Evolutionary conservation across 2,329 filamentous ascomycete genomes (phyloP), one percentile per base, ranked within the genome.

Genomic region (Aphanoascus verrucosus): DNA sequence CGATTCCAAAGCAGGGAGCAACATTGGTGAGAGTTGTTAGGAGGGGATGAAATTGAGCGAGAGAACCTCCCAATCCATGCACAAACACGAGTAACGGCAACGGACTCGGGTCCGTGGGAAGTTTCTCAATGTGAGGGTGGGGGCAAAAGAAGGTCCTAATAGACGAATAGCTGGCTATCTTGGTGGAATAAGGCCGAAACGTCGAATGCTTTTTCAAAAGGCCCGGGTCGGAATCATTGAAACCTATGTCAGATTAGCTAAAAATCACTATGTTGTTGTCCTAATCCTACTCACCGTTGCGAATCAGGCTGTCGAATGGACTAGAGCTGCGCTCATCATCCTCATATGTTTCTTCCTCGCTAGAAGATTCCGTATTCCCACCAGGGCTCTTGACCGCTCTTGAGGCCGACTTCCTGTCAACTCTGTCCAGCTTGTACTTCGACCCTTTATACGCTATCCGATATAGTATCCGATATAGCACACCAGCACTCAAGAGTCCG

Each of bases 61-160:
- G 79, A 0, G 88, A 94, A 47, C 93, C 93, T n/a, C 91, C 93
- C 8, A 97, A 77, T 1, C 93, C 93, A 64, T 97, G 93, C 54
- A 97, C 77, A 65, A 94, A 95, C 42, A 97, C 89, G 2, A 97
- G 73, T 8, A 98, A 72, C 1, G 93, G 93, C 9, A 96, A 71
- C 0, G 86, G 83, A 0, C 79, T 77, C 1, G 88, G 86, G 57
- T 82, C 77, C 41, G 75, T 78, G 2, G 88, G 88, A 3, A 97
- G 77, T 66, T 93, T 86, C 56, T 83, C 80, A n/a, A 84, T 82
- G 64, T 96, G 88, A 17, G 83, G 79, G 69, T 96, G 93, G 52
- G 81, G 80, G 54, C 85, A 81, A 70, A 85, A 90, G 68, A 97
- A 96, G 42, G 90, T 83, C 54, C 91, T 82, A 58, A 97, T 77